Base-by-base conservation (phyloP, 208 protist species). In the Crithidia bombi region DNA sequence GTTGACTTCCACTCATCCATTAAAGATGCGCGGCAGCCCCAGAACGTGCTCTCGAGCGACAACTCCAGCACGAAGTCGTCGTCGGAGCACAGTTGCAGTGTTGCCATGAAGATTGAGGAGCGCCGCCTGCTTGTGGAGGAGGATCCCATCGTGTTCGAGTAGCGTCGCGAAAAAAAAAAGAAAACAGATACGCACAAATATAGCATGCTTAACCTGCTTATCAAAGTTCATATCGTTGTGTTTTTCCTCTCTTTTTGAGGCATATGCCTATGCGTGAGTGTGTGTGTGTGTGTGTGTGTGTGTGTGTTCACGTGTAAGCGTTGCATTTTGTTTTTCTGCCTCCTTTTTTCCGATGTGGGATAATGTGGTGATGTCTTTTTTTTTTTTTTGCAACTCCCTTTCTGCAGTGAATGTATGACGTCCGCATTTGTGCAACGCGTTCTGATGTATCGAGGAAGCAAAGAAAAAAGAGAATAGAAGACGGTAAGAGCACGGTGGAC, bases 111-210 rank as follows among this genome's bases (percentile, higher is more conserved):
- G 52, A 32, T 32, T 33, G 75, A 81, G 38, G 75, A 81, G 39
- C 49, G 41, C 15, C 69, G 75, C 1, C 56, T 70, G 10, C 52
- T 75, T n/a, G 65, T 65, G 57, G 44, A 72, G 21, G 76, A 82
- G 49, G 56, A 78, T n/a, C 69, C 72, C 11, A 69, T 82, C 36
- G 56, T 81, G 17, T 68, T 82, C 17, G 76, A 82, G 52, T 82
- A 65, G 55, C 17, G 17, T 5, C 11, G 3, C 50, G 23, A 36
- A 36, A 36, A 55, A 55, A 3, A 39, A 43, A 5, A 39, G 17
- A 25, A 43, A 39, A 59, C 17, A 59, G 43, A 28, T 11, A 5
- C 9, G 15, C 38, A 56, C 23, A 33, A 21, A 38, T 30, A 33
- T 2, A 56, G 30, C 2, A 50, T 50, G 44, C 21, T n/a, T n/a